These are phyloP conservation scores for Ascochyta fabae DNA, from an alignment of 2,329 filamentous ascomycete species.

Conservation along the genomic window DNA sequence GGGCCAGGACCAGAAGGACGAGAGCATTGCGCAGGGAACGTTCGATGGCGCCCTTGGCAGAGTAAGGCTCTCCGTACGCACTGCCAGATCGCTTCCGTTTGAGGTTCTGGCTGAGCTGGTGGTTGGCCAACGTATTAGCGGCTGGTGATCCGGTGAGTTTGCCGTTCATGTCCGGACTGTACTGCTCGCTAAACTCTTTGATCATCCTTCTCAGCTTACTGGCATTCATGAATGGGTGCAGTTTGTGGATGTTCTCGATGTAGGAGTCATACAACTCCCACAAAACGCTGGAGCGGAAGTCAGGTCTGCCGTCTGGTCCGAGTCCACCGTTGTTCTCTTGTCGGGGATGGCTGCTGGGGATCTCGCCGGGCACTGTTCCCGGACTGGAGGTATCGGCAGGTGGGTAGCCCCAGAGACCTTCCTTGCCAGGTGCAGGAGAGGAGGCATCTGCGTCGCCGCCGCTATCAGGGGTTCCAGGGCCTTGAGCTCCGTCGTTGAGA, in stretches of 20 bases:
- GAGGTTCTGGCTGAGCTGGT: constrained; percentile 34
- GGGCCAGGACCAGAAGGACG: constrained; percentile 79
- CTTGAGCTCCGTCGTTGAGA: constrained; percentile 57
- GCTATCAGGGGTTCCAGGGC: constrained; percentile 42
- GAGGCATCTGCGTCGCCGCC: constrained; percentile 49
- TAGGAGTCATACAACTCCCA: constrained; percentile 62
- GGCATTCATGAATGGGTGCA: constrained; percentile 69
- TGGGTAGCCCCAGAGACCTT: constrained; percentile 58
- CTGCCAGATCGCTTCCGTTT: constrained; percentile 47
- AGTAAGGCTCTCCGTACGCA: constrained; percentile 34
- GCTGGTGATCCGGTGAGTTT: constrained; percentile 33
- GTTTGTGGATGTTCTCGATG: constrained; percentile 64
- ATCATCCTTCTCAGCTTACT: constrained; percentile 60
- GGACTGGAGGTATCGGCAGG: constrained; percentile 51
- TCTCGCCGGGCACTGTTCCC: constrained; percentile 22
- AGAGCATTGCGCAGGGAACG: constrained; percentile 68
- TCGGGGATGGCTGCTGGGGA: constrained; percentile 33
- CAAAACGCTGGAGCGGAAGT: constrained; percentile 60
- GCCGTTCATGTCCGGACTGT: constrained; percentile 40
- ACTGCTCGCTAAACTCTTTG: constrained; percentile 52
- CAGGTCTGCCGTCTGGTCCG: constrained; percentile 59
- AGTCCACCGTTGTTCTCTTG: constrained; percentile 57
- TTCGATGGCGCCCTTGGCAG: constrained; percentile 33
- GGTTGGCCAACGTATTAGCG: constrained; percentile 20
- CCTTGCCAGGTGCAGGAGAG: constrained; percentile 52